Evolutionary conservation across 75 land plant species (phyloP), one percentile per base, ranked within the genome.

Genomic region (Selaginella tamariscina): DNA sequence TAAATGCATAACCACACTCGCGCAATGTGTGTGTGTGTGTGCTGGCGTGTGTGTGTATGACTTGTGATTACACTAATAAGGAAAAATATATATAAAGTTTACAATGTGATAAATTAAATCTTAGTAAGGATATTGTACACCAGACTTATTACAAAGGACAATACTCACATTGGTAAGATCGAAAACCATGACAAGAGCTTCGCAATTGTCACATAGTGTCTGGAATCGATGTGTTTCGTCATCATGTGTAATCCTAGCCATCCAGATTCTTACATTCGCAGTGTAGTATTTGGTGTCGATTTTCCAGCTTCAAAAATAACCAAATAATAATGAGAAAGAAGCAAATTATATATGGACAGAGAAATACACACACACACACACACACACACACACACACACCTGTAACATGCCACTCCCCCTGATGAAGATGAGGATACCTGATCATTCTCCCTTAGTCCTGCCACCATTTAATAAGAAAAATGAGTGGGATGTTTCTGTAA

Each of bases 261-360:
- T 72, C 85, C 88, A 87, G 28, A 93, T 44, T 27, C 88, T 81
- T 30, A 93, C 79, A 80, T 93, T 89, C 49, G 96, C 98, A 13
- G 88, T 80, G 70, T 93, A 93, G 70, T 93, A 93, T 70, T 93
- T 89, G 24, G 98, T 93, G 64, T 93, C 82, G 60, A 93, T 86
- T 2, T 76, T 93, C 98, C 98, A 93, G 67, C 98, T 93, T 80
- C 29, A 33, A 32, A 55, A 0, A 9, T 18, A 55, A 24, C 28
- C 30, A 1, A 55, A 2, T 0, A 64, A 27, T 29, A 56, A 62
- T 24, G 0, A 56, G 27, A 66, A 66, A 11, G 11, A 31, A 5
- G 5, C 33, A 11, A 29, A 30, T 66, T 29, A 66, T 13, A 20
- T 66, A 5, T 20, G 20, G 8, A 27, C 2, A 21, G 13, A 8